A percentile compares a stretch with the other conserved stretches of the same genome.
Conservation (phyloP, 805 yeast species). For the Kazachstania africana region DNA sequence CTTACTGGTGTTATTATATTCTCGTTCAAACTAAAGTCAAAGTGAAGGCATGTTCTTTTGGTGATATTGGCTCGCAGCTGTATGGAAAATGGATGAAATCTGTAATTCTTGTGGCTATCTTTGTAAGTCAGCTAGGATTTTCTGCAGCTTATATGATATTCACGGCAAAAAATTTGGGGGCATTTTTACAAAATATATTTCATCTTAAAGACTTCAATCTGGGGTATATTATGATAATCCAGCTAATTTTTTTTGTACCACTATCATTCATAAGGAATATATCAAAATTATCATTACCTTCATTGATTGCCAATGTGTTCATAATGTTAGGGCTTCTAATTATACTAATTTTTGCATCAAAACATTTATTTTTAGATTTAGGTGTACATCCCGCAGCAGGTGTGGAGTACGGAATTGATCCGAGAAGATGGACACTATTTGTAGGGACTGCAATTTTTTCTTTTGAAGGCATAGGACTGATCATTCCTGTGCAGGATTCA, state of each 20-base stretch:
- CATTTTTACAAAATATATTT: slow-evolving; percentile 46
- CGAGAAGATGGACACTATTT: slow-evolving; percentile 52
- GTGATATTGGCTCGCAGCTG: slow-evolving; percentile 55
- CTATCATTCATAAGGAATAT: slow-evolving; percentile 65
- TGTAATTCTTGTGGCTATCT: slow-evolving; percentile 50
- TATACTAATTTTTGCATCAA: slow-evolving; percentile 43
- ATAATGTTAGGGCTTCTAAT: slow-evolving; percentile 56
- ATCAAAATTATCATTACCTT: slow-evolving; percentile 60
- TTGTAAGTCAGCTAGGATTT: slow-evolving; percentile 67
- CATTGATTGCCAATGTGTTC: slow-evolving; percentile 59
- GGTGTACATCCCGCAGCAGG: slow-evolving; percentile 39
- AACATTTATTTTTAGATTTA: slow-evolving; percentile 19
- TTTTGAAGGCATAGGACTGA: slow-evolving; percentile 78
- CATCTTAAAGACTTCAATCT: slow-evolving; percentile 26
- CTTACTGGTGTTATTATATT: slow-evolving; percentile 69
- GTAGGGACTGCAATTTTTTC: slow-evolving; percentile 81
- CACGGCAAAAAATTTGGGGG: slow-evolving; percentile 59
- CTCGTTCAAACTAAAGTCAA: slow-evolving; percentile 46
- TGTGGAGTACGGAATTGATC: slow-evolving; percentile 40
- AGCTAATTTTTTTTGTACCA: slow-evolving; percentile 51
- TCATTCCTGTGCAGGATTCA: slow-evolving; percentile 73
- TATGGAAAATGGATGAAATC: slow-evolving; percentile 58
- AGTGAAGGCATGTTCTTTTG: slow-evolving; percentile 62
- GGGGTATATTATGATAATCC: slow-evolving; percentile 38
- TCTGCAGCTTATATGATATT: slow-evolving; percentile 74